Percentiles rank a stretch among this genome's conserved stretches.
Conservation (phyloP, 768 basidiomycete species). For the Saitozyma podzolica region DNA sequence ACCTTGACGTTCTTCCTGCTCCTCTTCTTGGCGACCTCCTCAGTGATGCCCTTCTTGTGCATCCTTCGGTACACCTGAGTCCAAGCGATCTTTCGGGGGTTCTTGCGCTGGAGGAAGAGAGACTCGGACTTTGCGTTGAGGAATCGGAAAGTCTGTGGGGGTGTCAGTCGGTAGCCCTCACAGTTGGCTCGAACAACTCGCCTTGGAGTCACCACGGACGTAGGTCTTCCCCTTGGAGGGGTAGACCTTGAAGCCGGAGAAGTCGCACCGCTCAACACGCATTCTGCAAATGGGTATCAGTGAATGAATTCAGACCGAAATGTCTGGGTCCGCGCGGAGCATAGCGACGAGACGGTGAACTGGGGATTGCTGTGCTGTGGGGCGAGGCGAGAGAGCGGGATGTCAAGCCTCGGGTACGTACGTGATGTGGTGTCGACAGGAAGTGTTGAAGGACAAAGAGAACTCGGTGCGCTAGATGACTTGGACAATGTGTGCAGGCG, state of each 20-base stretch:
- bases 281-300: conserved; percentile 36
- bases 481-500: background rate
- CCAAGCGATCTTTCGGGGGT: conserved; percentile 99
- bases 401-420: background rate
- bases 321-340: too few species aligned
- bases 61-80: conserved; percentile 66
- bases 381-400: background rate
- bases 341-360: background rate
- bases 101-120: conserved; percentile 98
- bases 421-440: conserved; percentile 3
- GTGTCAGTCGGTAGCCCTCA: background rate
- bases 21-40: conserved; percentile 99
- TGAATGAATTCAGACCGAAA: too few species aligned
- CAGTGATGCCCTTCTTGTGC: conserved; percentile 99
- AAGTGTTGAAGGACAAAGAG: conserved; percentile 18
- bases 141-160: conserved; percentile 89
- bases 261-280: conserved; percentile 98
- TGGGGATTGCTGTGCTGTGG: background rate
- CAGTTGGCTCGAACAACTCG: conserved; percentile 51
- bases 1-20: conserved; percentile 95
- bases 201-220: conserved; percentile 94
- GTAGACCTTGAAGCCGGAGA: conserved; percentile 97
- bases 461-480: background rate
- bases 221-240: conserved; percentile 94
- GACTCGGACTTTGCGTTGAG: conserved; percentile 87